Base-by-base conservation (phyloP, 2,329 filamentous ascomycete species). In the Neodidymelliopsis sp. region DNA sequence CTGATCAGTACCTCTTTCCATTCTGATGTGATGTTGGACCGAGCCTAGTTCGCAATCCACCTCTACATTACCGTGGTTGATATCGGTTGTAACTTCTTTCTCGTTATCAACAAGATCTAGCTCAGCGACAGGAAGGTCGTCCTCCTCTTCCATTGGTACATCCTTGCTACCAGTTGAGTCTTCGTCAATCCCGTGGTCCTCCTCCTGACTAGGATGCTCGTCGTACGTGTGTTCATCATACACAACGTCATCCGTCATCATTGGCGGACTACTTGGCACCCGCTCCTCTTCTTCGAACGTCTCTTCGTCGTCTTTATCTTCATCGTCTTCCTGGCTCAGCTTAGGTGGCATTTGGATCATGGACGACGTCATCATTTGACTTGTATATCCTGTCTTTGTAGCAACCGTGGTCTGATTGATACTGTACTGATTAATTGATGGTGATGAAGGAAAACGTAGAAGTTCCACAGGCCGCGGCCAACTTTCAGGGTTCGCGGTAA, bases 261-360 rank as follows among this genome's bases (percentile, higher is more conserved):
- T 37, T 9, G 71, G 71, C 10, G 71, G 71, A 42, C 71, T 74
- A 42, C 71, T 74, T 2, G 70, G 70, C 20, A 74, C 67, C 18
- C 68, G 60, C 12, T 66, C 62, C 34, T 68, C 65, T 9, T 57
- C 57, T 7, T 62, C 63, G 3, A 44, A 39, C 1, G 40, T 45
- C 9, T 50, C 43, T 11, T 60, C 54, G 0, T 62, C 57, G 2
- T 19, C 23, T 9, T 10, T n/a, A 9, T 54, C 51, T 5, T 35
- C 50, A 2, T 44, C 20, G 8, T 23, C 42, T 8, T 37, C 54
- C 5, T 56, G 58, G 30, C 60, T 69, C 4, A 56, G 60, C 19
- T 51, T 43, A 6, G 60, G 62, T 13, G 70, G 72, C 53, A 64
- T 63, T 23, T 60, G 60, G 20, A 67, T 60, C 24, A 69, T 59